Evolutionary conservation across 2,329 filamentous ascomycete genomes (phyloP), one percentile per base, ranked within the genome.

Genomic region (Scortechinia acanthostroma): DNA sequence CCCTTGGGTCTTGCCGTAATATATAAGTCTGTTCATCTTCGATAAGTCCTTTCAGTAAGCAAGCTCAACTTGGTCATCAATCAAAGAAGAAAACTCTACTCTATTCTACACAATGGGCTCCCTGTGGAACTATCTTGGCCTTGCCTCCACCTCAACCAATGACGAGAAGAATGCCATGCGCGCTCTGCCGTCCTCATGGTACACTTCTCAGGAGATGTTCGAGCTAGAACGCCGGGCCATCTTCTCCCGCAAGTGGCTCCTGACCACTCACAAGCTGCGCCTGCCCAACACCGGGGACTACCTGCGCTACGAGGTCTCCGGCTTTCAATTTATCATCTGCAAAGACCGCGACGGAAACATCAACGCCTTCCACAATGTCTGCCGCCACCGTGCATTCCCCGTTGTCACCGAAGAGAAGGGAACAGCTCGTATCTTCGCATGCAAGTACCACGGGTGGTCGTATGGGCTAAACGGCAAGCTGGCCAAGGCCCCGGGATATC

Each of bases 371-470:
- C 70, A 73, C 54, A 73, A 74, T 49, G 63, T 73, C 6, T 74
- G 70, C 51, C 58, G 70, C 2, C 70, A 74, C 51, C 59, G 70
- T 37, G 70, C 70, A 5, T 74, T 70, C 49, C 65, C 67, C 0
- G 65, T 73, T 14, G 64, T 69, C 2, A 58, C 53, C n/a, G 63
- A 65, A 37, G 58, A 65, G 10, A 58, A 60, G 2, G 70, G 70
- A 2, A 57, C 53, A 2, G 61, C 68, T 3, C 63, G 58, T 42
- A 68, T 74, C n/a, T 63, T 74, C 21, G 61, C 64, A 0, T 74
- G 70, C 55, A 62, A 64, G 45, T 73, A 74, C 51, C 70, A 74
- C 49, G 70, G 70, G 25, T 74, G 70, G 70, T 69, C 65, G 42
- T 74, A 73, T 50, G 66, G 70, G 48, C 59, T 66, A 5, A 60